Percentiles rank a stretch among this genome's conserved stretches.
Conservation (phyloP, 371 early-diverging fungal genomes). For the Mucor circinelloides region DNA sequence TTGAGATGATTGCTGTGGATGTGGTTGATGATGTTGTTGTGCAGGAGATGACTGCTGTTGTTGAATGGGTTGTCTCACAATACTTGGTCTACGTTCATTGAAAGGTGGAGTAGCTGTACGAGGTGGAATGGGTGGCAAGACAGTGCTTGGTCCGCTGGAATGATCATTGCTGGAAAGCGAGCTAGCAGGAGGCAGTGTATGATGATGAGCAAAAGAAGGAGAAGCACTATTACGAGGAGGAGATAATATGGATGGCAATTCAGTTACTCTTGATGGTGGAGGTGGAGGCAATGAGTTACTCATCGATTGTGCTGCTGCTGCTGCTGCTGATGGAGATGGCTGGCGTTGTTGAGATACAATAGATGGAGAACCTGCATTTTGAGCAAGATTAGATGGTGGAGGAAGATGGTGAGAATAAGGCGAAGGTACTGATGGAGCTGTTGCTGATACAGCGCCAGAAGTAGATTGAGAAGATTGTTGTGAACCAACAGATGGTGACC, state of each 20-base stretch:
- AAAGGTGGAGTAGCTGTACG: conserved; percentile 24
- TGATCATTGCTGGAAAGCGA: conserved; percentile 14
- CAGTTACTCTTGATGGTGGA: conserved; percentile 19
- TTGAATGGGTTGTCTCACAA: conserved; percentile 14
- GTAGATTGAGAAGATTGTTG: conserved; percentile 4
- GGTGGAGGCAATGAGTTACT: neutral
- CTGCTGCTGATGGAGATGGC: neutral
- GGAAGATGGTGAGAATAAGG: conserved; percentile 32
- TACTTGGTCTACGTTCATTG: conserved; percentile 21
- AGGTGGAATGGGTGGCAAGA: conserved; percentile 19
- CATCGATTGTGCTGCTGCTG: neutral
- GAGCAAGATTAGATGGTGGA: conserved; percentile 18
- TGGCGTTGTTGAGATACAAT: neutral
- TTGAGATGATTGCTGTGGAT: neutral
- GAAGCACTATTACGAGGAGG: conserved; percentile 22
- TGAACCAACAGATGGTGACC: conserved; percentile 15
- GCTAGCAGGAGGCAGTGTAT: conserved; percentile 21
- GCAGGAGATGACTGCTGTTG: neutral
- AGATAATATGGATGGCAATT: conserved; percentile 26
- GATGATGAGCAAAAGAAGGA: conserved; percentile 15
- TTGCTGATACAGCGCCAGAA: neutral
- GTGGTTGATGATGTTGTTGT: neutral
- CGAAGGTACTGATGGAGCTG: conserved; percentile 5
- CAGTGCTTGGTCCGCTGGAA: neutral
- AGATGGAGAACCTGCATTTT: neutral